Conservation (phyloP, 441 rosid genomes). For the Adansonia grandidieri region DNA sequence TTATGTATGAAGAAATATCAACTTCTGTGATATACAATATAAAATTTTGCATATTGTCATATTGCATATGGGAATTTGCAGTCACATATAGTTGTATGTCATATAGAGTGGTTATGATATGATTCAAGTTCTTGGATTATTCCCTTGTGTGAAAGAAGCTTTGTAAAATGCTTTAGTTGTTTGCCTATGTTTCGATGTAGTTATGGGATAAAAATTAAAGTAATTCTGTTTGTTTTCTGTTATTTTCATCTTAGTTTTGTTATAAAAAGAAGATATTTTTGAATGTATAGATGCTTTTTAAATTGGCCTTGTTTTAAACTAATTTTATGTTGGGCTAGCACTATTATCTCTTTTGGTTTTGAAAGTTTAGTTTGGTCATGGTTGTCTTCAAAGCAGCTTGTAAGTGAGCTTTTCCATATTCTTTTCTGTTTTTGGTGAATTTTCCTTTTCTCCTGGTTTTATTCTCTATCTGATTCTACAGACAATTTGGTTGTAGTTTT, state of each 20-base stretch:
- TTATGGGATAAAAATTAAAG: not conserved
- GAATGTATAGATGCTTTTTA: not conserved
- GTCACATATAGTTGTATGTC: not conserved
- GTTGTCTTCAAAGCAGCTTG: not conserved
- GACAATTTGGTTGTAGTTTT: not conserved
- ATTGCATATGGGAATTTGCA: not conserved
- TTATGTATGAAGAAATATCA: no score
- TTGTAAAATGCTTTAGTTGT: not conserved
- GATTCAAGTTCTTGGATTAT: slow-evolving; percentile 2
- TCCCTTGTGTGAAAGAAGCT: slow-evolving; percentile 10
- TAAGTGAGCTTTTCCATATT: not conserved
- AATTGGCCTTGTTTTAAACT: not conserved
- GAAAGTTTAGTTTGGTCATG: slow-evolving; percentile 2
- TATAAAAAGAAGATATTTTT: not conserved
- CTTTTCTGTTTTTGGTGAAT: not conserved
- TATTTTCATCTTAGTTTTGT: not conserved
- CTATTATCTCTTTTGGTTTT: not conserved
- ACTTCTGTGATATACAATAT: no score
- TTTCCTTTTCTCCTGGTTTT: not conserved
- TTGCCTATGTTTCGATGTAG: not conserved
- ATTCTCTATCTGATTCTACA: not conserved
- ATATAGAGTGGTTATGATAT: not conserved
- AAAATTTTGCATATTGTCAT: not conserved
- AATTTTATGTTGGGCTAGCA: not conserved
- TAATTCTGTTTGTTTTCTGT: not conserved